These are phyloP conservation scores for Serendipita indica DNA, from an alignment of 768 basidiomycete species.

Conservation along the genomic window DNA sequence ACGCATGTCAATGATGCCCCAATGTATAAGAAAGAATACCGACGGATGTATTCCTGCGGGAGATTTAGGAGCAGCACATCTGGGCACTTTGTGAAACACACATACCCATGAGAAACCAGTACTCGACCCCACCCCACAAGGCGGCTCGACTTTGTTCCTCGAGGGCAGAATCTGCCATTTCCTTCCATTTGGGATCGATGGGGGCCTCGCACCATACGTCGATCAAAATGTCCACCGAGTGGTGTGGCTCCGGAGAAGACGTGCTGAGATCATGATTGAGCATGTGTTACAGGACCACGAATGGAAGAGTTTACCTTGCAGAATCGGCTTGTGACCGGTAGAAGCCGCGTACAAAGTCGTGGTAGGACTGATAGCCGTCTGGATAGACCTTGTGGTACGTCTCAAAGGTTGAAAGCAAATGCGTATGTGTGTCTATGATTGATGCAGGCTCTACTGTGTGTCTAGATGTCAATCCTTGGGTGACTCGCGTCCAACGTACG, in stretches of 20 bases:
- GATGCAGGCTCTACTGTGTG: conserved; percentile 15
- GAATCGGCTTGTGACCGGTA: conserved; percentile 27
- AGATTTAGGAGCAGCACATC: conserved; percentile 60
- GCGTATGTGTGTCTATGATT: conserved; percentile 76
- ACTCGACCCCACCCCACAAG: conserved; percentile 55
- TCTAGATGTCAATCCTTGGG: background rate
- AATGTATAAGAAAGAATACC: conserved; percentile 4
- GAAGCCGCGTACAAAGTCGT: conserved; percentile 51
- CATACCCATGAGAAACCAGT: conserved; percentile 74
- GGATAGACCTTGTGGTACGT: conserved; percentile 49
- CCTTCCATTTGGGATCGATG: conserved; percentile 43
- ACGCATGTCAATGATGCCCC: conserved; percentile 10
- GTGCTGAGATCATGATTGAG: background rate
- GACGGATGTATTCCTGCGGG: conserved; percentile 14
- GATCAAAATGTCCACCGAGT: conserved; percentile 49
- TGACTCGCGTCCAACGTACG: background rate
- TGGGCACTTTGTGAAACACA: conserved; percentile 21
- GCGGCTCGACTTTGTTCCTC: conserved; percentile 30
- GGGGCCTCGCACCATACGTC: conserved; percentile 88
- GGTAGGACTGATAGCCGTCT: conserved; percentile 39
- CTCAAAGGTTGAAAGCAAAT: conserved; percentile 59
- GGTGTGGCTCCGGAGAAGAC: background rate
- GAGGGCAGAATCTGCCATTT: conserved; percentile 57
- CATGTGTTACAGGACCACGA: background rate
- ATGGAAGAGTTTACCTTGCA: conserved; percentile 13